phyloP scores from a whole-genome alignment of 306 rosid species.

The Vigna radiata region DNA sequence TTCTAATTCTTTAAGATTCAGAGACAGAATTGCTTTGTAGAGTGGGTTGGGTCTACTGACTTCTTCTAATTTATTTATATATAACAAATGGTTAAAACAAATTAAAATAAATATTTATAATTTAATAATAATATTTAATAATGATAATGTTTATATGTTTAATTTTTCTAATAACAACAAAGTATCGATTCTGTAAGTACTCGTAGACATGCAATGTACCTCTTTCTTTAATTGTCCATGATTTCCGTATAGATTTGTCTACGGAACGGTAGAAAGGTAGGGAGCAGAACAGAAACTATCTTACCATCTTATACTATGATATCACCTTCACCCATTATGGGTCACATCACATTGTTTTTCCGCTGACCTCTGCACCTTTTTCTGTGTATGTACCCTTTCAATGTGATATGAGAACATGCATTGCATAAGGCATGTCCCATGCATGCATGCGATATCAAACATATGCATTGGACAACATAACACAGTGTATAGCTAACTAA shows the following conservation, averaged over 20 bases:
- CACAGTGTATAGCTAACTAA: constrained; percentile 2
- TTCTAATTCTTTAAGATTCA: too few relatives aligned
- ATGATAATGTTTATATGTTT: too few relatives aligned
- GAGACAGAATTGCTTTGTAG: too few relatives aligned
- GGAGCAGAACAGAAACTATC: background rate
- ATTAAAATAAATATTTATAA: too few relatives aligned
- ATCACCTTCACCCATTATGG: background rate
- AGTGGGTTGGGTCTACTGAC: too few relatives aligned
- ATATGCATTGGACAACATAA: constrained; percentile 9
- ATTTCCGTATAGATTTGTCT: background rate
- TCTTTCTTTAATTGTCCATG: background rate
- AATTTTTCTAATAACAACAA: too few relatives aligned
- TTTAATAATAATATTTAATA: too few relatives aligned
- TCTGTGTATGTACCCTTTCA: background rate
- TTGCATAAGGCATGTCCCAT: too few relatives aligned
- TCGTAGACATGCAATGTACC: background rate
- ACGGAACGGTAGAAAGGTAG: background rate
- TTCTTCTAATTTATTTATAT: too few relatives aligned
- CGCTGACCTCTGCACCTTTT: constrained; percentile 2
- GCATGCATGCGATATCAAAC: background rate
- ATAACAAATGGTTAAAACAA: too few relatives aligned
- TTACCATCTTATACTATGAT: background rate
- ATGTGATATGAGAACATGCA: background rate
- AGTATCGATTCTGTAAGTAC: too few relatives aligned
- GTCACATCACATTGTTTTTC: constrained; percentile 27